Conservation (phyloP, 2,329 filamentous ascomycete species). For the Tolypocladium endophyticum region DNA sequence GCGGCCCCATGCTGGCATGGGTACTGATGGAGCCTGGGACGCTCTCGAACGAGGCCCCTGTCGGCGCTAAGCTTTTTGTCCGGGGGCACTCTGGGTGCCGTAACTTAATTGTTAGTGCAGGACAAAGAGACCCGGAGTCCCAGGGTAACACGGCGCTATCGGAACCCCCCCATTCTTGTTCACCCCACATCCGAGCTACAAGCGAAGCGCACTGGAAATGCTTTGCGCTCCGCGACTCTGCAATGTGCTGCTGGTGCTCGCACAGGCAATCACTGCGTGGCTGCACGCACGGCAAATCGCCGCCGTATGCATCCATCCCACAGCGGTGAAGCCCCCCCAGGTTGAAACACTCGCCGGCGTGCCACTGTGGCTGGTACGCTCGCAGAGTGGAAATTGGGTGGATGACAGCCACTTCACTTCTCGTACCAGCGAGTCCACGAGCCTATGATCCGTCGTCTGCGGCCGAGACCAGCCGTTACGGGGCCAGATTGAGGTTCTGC, state of each 20-base stretch:
- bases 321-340: not conserved
- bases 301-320: not conserved
- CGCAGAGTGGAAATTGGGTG: not conserved
- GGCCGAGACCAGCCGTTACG: not conserved
- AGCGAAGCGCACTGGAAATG: not conserved
- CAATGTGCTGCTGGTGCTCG: no score
- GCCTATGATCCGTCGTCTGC: not conserved
- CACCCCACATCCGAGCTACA: not conserved
- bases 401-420: not conserved
- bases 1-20: not conserved
- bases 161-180: not conserved
- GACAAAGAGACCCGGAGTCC: not conserved
- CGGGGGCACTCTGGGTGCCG: not conserved
- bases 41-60: slow-evolving; percentile 4
- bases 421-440: not conserved
- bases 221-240: not conserved
- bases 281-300: not conserved
- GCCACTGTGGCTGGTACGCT: slow-evolving; percentile 6
- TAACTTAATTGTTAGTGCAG: slow-evolving; percentile 5
- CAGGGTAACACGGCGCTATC: not conserved
- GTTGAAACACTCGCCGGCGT: not conserved
- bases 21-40: not conserved
- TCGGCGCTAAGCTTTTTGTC: not conserved
- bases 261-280: not conserved
- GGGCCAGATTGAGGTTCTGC: no score